Percentiles rank a stretch among this genome's conserved stretches.
Evolutionary conservation across 768 basidiomycete genomes (phyloP).

Genomic region (Candolleomyces efflorescens): DNA sequence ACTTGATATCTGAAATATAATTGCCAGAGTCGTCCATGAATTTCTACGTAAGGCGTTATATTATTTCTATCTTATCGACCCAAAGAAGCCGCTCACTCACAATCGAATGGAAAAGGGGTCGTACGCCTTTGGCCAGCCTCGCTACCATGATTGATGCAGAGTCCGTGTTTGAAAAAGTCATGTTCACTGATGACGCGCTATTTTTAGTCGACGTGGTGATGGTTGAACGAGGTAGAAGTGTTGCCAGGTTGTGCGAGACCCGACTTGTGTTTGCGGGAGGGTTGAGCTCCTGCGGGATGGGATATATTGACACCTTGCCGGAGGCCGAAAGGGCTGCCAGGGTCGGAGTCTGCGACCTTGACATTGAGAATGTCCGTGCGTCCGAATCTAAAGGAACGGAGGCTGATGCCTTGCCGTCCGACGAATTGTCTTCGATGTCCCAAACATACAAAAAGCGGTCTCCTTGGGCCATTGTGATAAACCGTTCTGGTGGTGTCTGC

Average conservation of each 20-base stretch:
- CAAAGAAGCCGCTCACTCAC: conserved; percentile 36
- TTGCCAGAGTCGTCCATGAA: conserved; percentile 52
- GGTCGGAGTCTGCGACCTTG: conserved; percentile 29
- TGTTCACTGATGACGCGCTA: conserved; percentile 32
- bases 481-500: conserved; percentile 36
- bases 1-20: conserved; percentile 46
- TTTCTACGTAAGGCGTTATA: conserved; percentile 30
- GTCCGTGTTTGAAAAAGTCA: conserved; percentile 39
- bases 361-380: conserved; percentile 41
- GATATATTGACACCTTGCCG: conserved; percentile 54
- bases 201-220: conserved; percentile 38
- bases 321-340: conserved; percentile 56
- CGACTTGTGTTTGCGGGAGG: conserved; percentile 34
- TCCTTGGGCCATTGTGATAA: conserved; percentile 56
- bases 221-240: conserved; percentile 49
- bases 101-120: conserved; percentile 55
- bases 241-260: conserved; percentile 42
- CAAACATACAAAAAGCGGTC: conserved; percentile 64
- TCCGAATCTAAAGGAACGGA: conserved; percentile 63
- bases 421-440: conserved; percentile 41
- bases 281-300: conserved; percentile 44
- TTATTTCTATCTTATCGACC: too few species aligned
- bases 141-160: conserved; percentile 47
- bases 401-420: conserved; percentile 51
- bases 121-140: conserved; percentile 49